A percentile compares a stretch with the other conserved stretches of the same genome.
phyloP scores from a whole-genome alignment of 768 basidiomycete genomes.

The Trametes maxima region DNA sequence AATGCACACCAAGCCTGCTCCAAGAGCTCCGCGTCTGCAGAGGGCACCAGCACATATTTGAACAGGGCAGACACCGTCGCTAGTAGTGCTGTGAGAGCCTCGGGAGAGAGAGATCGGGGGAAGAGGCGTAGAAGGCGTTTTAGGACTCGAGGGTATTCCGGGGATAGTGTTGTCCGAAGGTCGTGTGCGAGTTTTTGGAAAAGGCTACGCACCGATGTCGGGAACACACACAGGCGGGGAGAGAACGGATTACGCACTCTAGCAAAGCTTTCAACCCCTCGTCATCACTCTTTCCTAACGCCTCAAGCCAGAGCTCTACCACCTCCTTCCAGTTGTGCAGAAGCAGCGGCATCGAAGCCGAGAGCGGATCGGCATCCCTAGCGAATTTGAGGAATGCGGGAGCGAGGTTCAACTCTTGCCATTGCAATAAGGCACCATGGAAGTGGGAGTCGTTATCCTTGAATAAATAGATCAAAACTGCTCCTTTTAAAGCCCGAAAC shows the following conservation, averaged over 20 bases:
- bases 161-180: slow-evolving; percentile 73
- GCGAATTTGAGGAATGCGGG: slow-evolving; percentile 75
- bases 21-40: slow-evolving; percentile 52
- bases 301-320: slow-evolving; percentile 61
- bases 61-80: slow-evolving; percentile 71
- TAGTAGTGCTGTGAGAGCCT: slow-evolving; percentile 62
- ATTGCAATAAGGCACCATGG: slow-evolving; percentile 69
- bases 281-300: slow-evolving; percentile 62
- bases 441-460: slow-evolving; percentile 84
- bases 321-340: slow-evolving; percentile 80
- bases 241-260: slow-evolving; percentile 53
- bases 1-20: slow-evolving; percentile 64
- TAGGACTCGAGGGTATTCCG: slow-evolving; percentile 60
- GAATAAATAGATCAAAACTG: not conserved
- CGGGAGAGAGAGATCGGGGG: slow-evolving; percentile 57
- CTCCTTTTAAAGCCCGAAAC: not conserved
- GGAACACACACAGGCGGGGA: not conserved
- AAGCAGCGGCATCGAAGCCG: slow-evolving; percentile 77
- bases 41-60: slow-evolving; percentile 71
- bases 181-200: slow-evolving; percentile 80
- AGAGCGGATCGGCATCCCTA: slow-evolving; percentile 57
- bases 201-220: slow-evolving; percentile 48
- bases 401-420: slow-evolving; percentile 80
- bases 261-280: slow-evolving; percentile 75
- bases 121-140: slow-evolving; percentile 58